Evolutionary conservation across 192 early-diverging fungal species (phyloP), one percentile per base, ranked within the genome.

Genomic region (Allomyces arbusculus): DNA sequence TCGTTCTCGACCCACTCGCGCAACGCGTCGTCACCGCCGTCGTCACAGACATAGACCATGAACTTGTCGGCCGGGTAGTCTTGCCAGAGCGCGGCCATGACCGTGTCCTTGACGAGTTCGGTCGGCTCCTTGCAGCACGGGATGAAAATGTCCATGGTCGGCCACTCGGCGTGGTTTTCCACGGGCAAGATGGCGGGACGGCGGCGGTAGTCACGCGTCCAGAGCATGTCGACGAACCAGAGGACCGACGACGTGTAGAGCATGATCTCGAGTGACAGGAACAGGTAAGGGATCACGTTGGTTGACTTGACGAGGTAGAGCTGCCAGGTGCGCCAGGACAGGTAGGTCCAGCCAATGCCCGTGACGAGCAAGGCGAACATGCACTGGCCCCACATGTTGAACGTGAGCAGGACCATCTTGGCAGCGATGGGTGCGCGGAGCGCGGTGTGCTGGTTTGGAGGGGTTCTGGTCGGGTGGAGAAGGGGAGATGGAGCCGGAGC

Each of bases 141-240:
- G 10, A 65, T 7, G 64, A 65, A 26, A 45, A 65, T 65, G 28
- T 65, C 64, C 23, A 65, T 26, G 64, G 64, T 65, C 33, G 64
- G 64, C 64, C 26, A 65, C 11, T 20, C 19, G 1, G n/a, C 20
- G 64, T n/a, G 28, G 14, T 19, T 10, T 4, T 22, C 23, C 0
- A 26, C 23, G 10, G 26, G 64, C 22, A 44, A 20, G 16, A 28
- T 20, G 23, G 26, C 28, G 10, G 64, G 64, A 0, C 33, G 64
- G 14, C 44, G 33, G 26, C 23, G 20, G 12, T n/a, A n/a, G 20
- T 58, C 50, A 16, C 12, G 50, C 16, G 20, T n/a, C 16, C 20
- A n/a, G 9, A 58, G 50, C 50, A n/a, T 58, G 50, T 58, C 50
- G 16, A 58, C 16, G 12, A 43, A 44, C 64, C 64, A 65, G 10